Percentiles rank a stretch among this genome's conserved stretches.
Evolutionary conservation across 169 alveolate genomes (phyloP).

Genomic region (Plasmodium yoelii): DNA sequence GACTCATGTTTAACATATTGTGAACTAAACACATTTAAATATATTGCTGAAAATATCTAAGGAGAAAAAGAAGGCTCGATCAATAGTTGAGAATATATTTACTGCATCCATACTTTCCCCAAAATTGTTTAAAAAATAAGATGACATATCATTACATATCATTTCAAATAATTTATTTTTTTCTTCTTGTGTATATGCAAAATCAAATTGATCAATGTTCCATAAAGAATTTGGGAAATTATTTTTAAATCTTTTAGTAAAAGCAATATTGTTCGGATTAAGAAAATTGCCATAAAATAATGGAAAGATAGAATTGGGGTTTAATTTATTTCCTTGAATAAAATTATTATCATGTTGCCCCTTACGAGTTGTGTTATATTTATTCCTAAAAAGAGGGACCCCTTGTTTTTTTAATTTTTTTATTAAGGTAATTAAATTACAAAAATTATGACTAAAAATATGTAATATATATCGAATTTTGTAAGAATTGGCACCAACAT

Average conservation of each 20-base stretch:
- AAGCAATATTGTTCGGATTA: slow-evolving; percentile 49
- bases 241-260: slow-evolving; percentile 41
- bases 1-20: neutral
- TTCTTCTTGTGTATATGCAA: slow-evolving; percentile 11
- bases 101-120: neutral
- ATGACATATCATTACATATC: slow-evolving; percentile 15
- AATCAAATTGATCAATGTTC: slow-evolving; percentile 35
- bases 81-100: slow-evolving; percentile 9
- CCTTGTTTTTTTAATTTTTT: neutral
- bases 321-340: slow-evolving; percentile 14
- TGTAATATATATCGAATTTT: slow-evolving; percentile 78
- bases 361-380: neutral
- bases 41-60: slow-evolving; percentile 31
- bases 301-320: slow-evolving; percentile 20
- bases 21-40: neutral
- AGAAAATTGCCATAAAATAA: slow-evolving; percentile 42
- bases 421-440: slow-evolving; percentile 5
- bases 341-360: neutral
- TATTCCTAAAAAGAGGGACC: neutral
- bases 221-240: slow-evolving; percentile 37
- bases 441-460: slow-evolving; percentile 61
- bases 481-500: slow-evolving; percentile 37
- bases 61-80: slow-evolving; percentile 24
- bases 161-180: slow-evolving; percentile 34
- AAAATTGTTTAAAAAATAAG: neutral